Conservation (phyloP, 306 rosid genomes). For the Neltuma alba region DNA sequence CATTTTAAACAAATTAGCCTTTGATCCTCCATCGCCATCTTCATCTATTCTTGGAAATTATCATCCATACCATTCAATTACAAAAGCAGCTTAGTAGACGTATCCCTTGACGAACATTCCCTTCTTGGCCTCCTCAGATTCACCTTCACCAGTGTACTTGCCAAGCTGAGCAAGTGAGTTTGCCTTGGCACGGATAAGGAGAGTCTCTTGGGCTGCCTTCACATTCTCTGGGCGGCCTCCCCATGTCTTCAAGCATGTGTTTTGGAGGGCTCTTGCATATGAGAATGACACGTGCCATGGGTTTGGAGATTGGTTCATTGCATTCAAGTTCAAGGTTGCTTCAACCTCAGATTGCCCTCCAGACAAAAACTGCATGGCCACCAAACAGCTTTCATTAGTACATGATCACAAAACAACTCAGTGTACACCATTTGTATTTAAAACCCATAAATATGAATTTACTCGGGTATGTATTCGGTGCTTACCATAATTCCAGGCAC, state of each 20-base stretch:
- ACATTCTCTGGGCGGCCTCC: constrained; percentile 88
- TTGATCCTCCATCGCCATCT: constrained; percentile 29
- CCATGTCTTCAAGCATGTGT: constrained; percentile 92
- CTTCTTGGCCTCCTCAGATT: constrained; percentile 83
- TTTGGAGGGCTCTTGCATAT: constrained; percentile 95
- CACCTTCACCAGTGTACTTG: constrained; percentile 93
- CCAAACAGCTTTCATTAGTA: constrained; percentile 17
- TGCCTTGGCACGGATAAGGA: constrained; percentile 80
- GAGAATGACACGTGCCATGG: constrained; percentile 99
- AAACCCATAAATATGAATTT: background rate
- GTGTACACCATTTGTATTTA: background rate
- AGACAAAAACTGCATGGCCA: constrained; percentile 75
- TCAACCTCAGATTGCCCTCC: constrained; percentile 99
- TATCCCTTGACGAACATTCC: constrained; percentile 89
- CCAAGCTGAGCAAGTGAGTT: constrained; percentile 97
- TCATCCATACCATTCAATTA: constrained; percentile 38
- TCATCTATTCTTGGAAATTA: constrained; percentile 25
- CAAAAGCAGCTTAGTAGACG: constrained; percentile 55
- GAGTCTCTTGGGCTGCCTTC: constrained; percentile 80
- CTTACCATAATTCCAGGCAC: constrained; percentile 98
- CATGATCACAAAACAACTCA: background rate
- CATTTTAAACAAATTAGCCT: constrained; percentile 40
- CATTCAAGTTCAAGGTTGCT: constrained; percentile 92
- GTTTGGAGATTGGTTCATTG: constrained; percentile 75
- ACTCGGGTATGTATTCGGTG: background rate